Conservation (phyloP, 73 alveolate genomes). For the Tetrahymena malaccensis region DNA sequence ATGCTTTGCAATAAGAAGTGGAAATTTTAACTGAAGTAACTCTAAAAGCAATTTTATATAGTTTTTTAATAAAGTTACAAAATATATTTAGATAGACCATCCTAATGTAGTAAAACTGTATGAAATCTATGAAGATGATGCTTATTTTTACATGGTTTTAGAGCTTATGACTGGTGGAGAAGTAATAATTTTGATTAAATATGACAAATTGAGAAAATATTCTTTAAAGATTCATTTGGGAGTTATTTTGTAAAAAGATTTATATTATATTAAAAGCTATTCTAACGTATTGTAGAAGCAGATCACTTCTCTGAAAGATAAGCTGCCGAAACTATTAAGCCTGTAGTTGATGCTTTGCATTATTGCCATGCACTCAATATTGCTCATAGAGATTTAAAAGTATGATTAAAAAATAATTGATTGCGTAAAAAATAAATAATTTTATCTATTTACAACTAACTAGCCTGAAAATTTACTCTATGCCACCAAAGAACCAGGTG, state of each 20-base stretch:
- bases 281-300: conserved; percentile 66
- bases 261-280: conserved; percentile 18
- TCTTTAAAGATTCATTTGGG: not conserved
- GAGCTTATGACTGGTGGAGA: conserved; percentile 89
- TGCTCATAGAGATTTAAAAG: conserved; percentile 69
- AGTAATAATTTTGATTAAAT: not conserved
- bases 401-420: not conserved
- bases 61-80: not conserved
- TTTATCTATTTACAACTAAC: not conserved
- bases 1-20: conserved; percentile 60
- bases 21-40: conserved; percentile 65
- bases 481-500: conserved; percentile 33
- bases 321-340: conserved; percentile 63
- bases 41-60: not conserved
- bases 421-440: too few relatives aligned
- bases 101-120: conserved; percentile 79
- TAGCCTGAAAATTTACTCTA: conserved; percentile 38
- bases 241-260: not conserved
- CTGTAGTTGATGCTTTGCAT: conserved; percentile 57
- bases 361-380: conserved; percentile 65
- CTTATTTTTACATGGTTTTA: conserved; percentile 56
- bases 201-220: not conserved
- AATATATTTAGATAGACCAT: conserved; percentile 53
- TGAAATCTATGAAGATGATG: conserved; percentile 73
- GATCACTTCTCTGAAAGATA: conserved; percentile 72